Evolutionary conservation across 2,329 filamentous ascomycete genomes (phyloP), one percentile per base, ranked within the genome.

Genomic region (Botrytis cinerea): DNA sequence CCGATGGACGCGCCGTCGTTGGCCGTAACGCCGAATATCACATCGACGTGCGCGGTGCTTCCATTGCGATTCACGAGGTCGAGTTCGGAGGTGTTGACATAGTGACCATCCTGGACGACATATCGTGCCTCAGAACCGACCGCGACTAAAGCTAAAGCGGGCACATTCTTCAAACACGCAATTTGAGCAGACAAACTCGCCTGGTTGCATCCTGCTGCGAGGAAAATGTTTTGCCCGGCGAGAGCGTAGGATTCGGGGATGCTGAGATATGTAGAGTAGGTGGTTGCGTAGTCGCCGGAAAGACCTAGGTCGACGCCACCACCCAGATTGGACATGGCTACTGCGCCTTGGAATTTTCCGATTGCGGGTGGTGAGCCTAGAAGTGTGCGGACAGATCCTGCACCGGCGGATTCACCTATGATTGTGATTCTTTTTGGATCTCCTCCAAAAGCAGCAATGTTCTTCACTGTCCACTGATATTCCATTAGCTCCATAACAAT

Each of bases 211-310:
- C 85, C 86, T 1, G 83, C 83, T 20, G 81, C 83, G 2, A 78
- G 76, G 74, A 88, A 85, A 68, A 88, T 85, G 20, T 84, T 82
- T 54, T 84, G 82, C 0, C 86, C 86, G 8, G 84, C 85, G 1
- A 83, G 78, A 2, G 82, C 80, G 75, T 87, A 87, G 5, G 85
- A 86, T 68, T 87, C 80, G 7, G 83, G 78, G 54, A 88, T 82
- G 0, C 86, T 88, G 69, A 85, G 84, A 79, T 88, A 89, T 9
- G 84, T 83, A 59, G 84, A 86, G 79, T 88, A 89, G 0, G 85
- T 86, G 1, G 86, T 87, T 10, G 85, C 85, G 70, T 88, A 88
- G 75, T 85, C 83, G 40, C 84, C 82, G 4, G 79, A 78, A 5
- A 85, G 79, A 0, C 85, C 86, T 9, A 88, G 80, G 8, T 82